Evolutionary conservation across 148 eudicot species (phyloP).

Genomic region (Dianthus caryophyllus): DNA sequence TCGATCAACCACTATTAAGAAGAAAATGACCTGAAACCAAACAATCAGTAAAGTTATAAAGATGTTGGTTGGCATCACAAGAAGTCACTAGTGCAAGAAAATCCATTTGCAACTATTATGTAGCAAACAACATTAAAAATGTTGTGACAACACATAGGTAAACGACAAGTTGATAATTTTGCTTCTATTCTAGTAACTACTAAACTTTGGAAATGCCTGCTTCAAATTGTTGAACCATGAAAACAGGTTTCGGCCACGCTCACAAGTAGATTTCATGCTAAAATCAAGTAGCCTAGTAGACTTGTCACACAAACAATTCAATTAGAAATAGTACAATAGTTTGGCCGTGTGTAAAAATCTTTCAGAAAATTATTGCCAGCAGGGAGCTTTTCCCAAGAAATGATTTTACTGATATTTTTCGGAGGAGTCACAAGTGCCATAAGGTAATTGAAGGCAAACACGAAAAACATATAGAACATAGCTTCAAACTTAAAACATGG

Average conservation of each 20-base stretch:
- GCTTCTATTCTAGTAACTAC: too few relatives aligned
- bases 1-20: slow-evolving; percentile 97
- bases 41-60: slow-evolving; percentile 17
- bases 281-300: too few relatives aligned
- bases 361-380: not conserved
- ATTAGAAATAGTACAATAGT: too few relatives aligned
- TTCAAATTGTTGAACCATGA: too few relatives aligned
- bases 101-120: not conserved
- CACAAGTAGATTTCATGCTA: too few relatives aligned
- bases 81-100: not conserved
- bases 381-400: not conserved
- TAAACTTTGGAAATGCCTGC: too few relatives aligned
- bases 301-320: too few relatives aligned
- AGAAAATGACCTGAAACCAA: slow-evolving; percentile 79
- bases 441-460: not conserved
- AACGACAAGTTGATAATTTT: not conserved
- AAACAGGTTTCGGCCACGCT: too few relatives aligned
- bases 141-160: not conserved
- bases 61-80: not conserved
- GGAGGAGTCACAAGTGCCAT: not conserved
- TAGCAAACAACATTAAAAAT: not conserved
- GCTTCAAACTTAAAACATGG: not conserved
- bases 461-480: not conserved
- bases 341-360: not conserved
- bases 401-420: not conserved